Percentiles rank a stretch among this genome's conserved stretches.
Evolutionary conservation across 2,329 filamentous ascomycete species (phyloP).

Genomic region (Apiospora sp.): DNA sequence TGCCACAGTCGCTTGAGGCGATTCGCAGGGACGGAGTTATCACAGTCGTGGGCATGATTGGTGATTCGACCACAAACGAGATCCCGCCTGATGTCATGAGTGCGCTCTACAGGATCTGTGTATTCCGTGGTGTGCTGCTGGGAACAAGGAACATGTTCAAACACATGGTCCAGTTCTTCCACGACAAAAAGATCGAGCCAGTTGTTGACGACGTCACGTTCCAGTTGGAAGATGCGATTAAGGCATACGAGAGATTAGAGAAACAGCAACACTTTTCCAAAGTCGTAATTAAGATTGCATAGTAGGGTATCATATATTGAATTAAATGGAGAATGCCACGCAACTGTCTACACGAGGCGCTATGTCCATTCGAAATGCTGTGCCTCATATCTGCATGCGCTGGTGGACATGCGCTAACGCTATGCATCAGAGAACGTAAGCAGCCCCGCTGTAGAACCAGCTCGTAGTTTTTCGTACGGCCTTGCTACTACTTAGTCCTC

Average conservation of each 20-base stretch:
- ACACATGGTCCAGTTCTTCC: constrained; percentile 31
- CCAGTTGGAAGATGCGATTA: constrained; percentile 29
- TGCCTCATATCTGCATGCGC: background rate
- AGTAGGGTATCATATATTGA: constrained; percentile 14
- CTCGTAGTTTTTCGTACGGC: constrained; percentile 16
- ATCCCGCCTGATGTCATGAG: constrained; percentile 28
- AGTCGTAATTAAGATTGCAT: constrained; percentile 30
- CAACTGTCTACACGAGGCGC: background rate
- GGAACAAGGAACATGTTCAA: constrained; percentile 32
- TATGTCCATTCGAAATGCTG: background rate
- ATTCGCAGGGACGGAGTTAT: constrained; percentile 49
- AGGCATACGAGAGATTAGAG: constrained; percentile 31
- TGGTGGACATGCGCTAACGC: background rate
- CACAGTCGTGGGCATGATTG: constrained; percentile 42
- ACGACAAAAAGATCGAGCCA: constrained; percentile 31
- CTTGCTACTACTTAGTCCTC: background rate
- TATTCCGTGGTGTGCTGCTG: constrained; percentile 30
- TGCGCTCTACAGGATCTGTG: constrained; percentile 28
- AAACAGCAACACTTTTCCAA: constrained; percentile 34
- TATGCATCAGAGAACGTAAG: background rate
- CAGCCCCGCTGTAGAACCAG: background rate
- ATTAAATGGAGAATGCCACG: background rate
- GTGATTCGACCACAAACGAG: constrained; percentile 3
- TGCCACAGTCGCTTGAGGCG: constrained; percentile 62
- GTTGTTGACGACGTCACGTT: constrained; percentile 31